phyloP scores from a whole-genome alignment of 2,329 filamentous ascomycete genomes.

The Xylaria hypoxylon region DNA sequence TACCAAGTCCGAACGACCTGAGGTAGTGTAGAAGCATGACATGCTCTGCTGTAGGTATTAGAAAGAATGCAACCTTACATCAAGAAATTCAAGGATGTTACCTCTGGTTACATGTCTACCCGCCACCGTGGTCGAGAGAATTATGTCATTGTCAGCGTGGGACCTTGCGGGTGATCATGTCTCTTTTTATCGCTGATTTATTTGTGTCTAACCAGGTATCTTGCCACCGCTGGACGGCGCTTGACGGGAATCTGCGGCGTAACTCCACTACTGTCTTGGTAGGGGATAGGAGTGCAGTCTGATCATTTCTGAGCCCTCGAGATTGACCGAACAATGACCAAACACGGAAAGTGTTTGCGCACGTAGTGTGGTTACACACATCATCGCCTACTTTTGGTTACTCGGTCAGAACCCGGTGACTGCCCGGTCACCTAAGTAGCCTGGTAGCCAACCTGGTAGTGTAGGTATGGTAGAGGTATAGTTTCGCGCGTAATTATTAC shows the following conservation, averaged over 20 bases:
- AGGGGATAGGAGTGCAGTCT: not conserved
- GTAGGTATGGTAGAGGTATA: no score
- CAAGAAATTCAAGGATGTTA: slow-evolving; percentile 14
- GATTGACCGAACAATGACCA: no score
- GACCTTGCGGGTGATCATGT: slow-evolving; percentile 21
- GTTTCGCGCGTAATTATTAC: no score
- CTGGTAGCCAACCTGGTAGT: no score
- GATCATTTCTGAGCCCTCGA: not conserved
- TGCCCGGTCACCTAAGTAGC: no score
- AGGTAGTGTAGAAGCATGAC: not conserved
- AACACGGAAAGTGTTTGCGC: no score
- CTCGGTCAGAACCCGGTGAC: no score
- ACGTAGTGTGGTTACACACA: no score
- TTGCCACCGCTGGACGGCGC: slow-evolving; percentile 30
- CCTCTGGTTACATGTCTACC: slow-evolving; percentile 26
- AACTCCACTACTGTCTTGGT: not conserved
- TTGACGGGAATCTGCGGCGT: not conserved
- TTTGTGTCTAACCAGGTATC: slow-evolving; percentile 1
- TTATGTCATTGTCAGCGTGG: slow-evolving; percentile 31
- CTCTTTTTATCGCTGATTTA: slow-evolving; percentile 17
- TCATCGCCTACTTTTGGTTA: no score
- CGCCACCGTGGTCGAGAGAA: not conserved
- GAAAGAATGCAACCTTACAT: slow-evolving; percentile 32
- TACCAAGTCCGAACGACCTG: not conserved
- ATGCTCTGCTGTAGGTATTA: not conserved